Percentiles rank a stretch among this genome's conserved stretches.
These are phyloP conservation scores for Trichoderma virens DNA, from an alignment of 495 filamentous ascomycete genomes.

Conservation along the genomic window DNA sequence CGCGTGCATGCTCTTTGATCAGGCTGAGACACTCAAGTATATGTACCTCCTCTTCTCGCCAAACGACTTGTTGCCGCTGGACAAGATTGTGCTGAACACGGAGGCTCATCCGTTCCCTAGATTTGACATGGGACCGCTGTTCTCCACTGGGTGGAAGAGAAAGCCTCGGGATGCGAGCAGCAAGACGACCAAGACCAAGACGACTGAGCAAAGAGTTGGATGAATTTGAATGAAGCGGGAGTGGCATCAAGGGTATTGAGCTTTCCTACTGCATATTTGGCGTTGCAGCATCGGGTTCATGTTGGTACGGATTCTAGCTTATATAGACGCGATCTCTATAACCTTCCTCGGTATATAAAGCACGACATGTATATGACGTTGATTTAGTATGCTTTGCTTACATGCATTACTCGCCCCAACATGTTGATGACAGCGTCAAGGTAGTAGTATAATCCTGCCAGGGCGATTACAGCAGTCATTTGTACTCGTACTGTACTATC, in stretches of 20 bases:
- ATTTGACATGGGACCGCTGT: constrained; percentile 69
- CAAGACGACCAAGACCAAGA: constrained; percentile 25
- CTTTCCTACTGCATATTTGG: too few relatives aligned
- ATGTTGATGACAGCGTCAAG: too few relatives aligned
- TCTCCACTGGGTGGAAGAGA: constrained; percentile 83
- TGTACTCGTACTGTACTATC: too few relatives aligned
- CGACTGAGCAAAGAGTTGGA: neutral
- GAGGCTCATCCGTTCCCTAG: constrained; percentile 88
- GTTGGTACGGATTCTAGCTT: too few relatives aligned
- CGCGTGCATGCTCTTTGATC: neutral
- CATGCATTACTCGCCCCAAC: too few relatives aligned
- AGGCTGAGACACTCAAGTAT: constrained; percentile 97
- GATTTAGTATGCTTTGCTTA: too few relatives aligned
- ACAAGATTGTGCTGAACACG: constrained; percentile 86
- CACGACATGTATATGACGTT: neutral
- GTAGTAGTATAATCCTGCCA: too few relatives aligned
- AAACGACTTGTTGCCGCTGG: constrained; percentile 72
- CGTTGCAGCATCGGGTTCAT: too few relatives aligned
- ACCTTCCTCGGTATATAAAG: neutral
- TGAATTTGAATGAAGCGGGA: neutral
- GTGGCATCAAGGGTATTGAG: too few relatives aligned
- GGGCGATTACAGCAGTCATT: too few relatives aligned
- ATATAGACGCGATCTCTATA: too few relatives aligned
- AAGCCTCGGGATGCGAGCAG: constrained; percentile 46
- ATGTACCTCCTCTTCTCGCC: constrained; percentile 92